Percentiles rank a stretch among this genome's conserved stretches.
Evolutionary conservation across 2,329 filamentous ascomycete species (phyloP).

Genomic region (Aspergillus unguis): DNA sequence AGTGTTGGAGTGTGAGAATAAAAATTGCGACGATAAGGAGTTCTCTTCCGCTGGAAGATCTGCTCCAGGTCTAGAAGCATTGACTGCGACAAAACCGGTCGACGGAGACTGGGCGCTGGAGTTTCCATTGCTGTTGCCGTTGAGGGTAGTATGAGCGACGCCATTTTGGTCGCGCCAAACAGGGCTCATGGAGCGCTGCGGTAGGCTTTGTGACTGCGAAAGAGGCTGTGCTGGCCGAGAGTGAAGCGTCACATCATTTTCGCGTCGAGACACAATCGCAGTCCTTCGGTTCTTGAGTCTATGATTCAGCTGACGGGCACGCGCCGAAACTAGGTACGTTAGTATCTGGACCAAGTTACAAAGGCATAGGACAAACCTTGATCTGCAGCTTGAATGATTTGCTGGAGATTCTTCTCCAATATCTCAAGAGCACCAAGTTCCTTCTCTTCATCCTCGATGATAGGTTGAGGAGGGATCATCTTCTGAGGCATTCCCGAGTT

Average conservation of each 20-base stretch:
- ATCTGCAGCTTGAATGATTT: slow-evolving; percentile 77
- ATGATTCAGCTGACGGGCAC: slow-evolving; percentile 76
- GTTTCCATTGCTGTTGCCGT: slow-evolving; percentile 16
- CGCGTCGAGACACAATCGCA: slow-evolving; percentile 66
- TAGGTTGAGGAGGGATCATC: slow-evolving; percentile 74
- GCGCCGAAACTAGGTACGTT: slow-evolving; percentile 55
- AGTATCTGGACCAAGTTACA: background rate
- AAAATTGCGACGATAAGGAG: slow-evolving; percentile 34
- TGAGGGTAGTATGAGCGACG: slow-evolving; percentile 2
- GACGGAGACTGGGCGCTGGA: slow-evolving; percentile 45
- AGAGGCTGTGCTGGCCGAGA: slow-evolving; percentile 28
- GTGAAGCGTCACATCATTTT: slow-evolving; percentile 39
- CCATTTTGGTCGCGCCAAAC: slow-evolving; percentile 37
- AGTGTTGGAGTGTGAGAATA: slow-evolving; percentile 41
- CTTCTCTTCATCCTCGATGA: slow-evolving; percentile 81
- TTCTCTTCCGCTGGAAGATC: slow-evolving; percentile 33
- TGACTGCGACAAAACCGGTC: slow-evolving; percentile 58
- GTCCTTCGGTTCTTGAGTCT: slow-evolving; percentile 70
- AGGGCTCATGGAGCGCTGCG: slow-evolving; percentile 35
- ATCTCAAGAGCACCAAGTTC: slow-evolving; percentile 82
- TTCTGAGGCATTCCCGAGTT: slow-evolving; percentile 78
- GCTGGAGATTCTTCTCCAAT: slow-evolving; percentile 70
- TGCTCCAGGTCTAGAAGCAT: slow-evolving; percentile 45
- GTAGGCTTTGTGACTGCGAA: slow-evolving; percentile 15
- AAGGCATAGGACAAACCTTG: slow-evolving; percentile 51